Evolutionary conservation across 805 yeast genomes (phyloP).

Genomic region (Metschnikowia gelsemii): DNA sequence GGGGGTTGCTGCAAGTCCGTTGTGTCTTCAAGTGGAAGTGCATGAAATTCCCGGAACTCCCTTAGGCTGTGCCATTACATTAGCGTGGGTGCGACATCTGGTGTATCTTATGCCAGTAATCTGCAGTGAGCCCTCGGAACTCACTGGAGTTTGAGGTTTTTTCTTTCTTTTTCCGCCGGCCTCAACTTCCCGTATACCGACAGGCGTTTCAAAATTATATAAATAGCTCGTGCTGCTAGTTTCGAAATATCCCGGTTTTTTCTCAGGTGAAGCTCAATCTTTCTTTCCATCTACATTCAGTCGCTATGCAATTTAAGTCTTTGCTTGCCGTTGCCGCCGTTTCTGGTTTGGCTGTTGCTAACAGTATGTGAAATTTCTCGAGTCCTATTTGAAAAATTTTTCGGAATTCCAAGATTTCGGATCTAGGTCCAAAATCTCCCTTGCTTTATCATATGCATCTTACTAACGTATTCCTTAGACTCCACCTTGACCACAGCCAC

Average conservation of each 20-base stretch:
- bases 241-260: conserved; percentile 7
- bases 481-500: conserved; percentile 50
- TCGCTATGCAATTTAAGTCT: conserved; percentile 56
- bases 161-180: conserved; percentile 3
- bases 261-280: conserved; percentile 3
- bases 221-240: conserved; percentile 4
- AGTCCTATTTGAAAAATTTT: too few species aligned
- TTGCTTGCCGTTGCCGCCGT: conserved; percentile 49
- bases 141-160: conserved; percentile 1
- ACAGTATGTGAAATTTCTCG: conserved; percentile 25
- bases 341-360: conserved; percentile 45
- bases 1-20: conserved; percentile 4
- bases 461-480: conserved; percentile 29
- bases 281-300: conserved; percentile 14
- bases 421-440: background rate
- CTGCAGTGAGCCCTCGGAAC: conserved; percentile 16
- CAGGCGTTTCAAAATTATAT: conserved; percentile 4
- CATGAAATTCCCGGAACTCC: background rate
- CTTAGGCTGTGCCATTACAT: background rate
- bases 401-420: too few species aligned
- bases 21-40: background rate
- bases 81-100: conserved; percentile 2
- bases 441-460: background rate
- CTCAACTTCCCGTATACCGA: conserved; percentile 2
- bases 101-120: conserved; percentile 5